Evolutionary conservation across 192 early-diverging fungal genomes (phyloP).

Genomic region (Coemansia sp.): DNA sequence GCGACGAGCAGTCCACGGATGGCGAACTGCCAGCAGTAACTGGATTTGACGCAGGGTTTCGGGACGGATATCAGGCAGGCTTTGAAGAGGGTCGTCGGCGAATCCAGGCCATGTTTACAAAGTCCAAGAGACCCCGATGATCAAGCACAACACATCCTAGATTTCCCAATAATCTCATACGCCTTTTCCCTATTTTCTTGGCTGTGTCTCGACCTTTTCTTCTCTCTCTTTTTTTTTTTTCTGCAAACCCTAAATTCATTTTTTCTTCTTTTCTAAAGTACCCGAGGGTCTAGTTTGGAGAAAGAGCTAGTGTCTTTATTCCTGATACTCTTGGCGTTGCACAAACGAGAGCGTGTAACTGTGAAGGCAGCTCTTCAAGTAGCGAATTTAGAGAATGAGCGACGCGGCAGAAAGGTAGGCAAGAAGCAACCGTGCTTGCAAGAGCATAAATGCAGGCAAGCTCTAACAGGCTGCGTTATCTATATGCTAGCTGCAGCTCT

Average conservation of each 20-base stretch:
- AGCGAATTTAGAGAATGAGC: slow-evolving; percentile 24
- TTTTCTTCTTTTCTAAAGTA: not conserved
- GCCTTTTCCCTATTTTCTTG: too few relatives aligned
- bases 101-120: slow-evolving; percentile 2
- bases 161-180: too few relatives aligned
- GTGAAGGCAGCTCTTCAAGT: too few relatives aligned
- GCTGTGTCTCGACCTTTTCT: not conserved
- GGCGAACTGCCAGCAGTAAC: not conserved
- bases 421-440: too few relatives aligned
- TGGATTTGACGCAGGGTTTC: slow-evolving; percentile 48
- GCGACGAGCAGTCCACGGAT: not conserved
- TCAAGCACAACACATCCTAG: too few relatives aligned
- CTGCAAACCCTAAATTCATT: slow-evolving; percentile 1
- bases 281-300: not conserved
- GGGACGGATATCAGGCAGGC: slow-evolving; percentile 45
- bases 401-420: slow-evolving; percentile 27
- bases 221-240: not conserved
- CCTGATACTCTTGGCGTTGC: too few relatives aligned
- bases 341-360: too few relatives aligned
- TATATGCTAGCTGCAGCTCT: too few relatives aligned
- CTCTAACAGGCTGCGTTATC: too few relatives aligned
- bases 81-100: slow-evolving; percentile 23
- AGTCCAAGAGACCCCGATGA: not conserved
- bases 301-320: too few relatives aligned
- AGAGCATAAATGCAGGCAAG: too few relatives aligned